Base-by-base conservation (phyloP, 306 rosid genomes). In the Cajanus cajan region DNA sequence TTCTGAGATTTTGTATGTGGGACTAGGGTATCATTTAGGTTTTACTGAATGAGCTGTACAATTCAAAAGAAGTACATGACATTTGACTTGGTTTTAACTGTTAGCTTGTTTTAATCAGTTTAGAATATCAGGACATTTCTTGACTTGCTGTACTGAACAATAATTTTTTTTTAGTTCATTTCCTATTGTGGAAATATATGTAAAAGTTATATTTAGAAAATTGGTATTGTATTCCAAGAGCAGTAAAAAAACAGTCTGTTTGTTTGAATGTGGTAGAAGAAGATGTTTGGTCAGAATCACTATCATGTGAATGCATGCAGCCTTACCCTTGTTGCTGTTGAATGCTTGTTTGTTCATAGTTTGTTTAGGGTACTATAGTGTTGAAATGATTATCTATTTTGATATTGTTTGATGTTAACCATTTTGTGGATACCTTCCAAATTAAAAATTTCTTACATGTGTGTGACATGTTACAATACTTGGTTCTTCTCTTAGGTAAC, bases 1-100 rank as follows among this genome's bases (percentile, higher is more conserved):
- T 48, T 71, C 13, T 76, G 71, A 39, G 65, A 47, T n/a, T 62
- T 73, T 78, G 43, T 61, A 33, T n/a, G n/a, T n/a, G n/a, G n/a
- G n/a, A n/a, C n/a, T n/a, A n/a, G n/a, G n/a, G n/a, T n/a, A n/a
- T n/a, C 21, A 61, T 61, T 25, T 59, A 4, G 37, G 18, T 25
- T 58, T 58, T 24, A 58, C 65, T 28, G 67, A 14, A 59, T 24
- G 19, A 31, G 11, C 2, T 33, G 22, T 33, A 61, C 7, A 28
- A 14, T 14, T 31, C 31, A 2, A 14, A 13, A 59, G 10, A 25
- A 28, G 6, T 13, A 61, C 22, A 61, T 61, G 22, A 31, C 5
- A 61, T 14, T 61, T 61, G 22, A 61, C 68, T 61, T 33, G 22
- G 43, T 61, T 11, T 31, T 14, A 28, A 11, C 58, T 18, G 21